Evolutionary conservation across 164 flowering plant genomes (phyloP).

Genomic region (Pachysandra terminalis): DNA sequence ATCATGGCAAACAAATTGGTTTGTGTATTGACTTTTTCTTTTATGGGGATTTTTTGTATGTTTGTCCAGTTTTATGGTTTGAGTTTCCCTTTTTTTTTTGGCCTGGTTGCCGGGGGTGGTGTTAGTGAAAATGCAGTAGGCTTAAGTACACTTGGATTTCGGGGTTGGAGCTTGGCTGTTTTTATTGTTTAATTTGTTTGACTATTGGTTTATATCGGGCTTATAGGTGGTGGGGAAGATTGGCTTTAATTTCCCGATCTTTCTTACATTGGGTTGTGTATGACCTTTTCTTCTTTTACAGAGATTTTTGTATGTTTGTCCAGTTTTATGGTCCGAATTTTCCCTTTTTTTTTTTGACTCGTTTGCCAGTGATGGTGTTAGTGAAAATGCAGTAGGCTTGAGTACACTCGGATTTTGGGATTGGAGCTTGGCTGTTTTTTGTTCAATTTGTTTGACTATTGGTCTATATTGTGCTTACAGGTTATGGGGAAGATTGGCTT

Average conservation of each 20-base stretch:
- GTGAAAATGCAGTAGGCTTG: neutral
- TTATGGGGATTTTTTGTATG: neutral
- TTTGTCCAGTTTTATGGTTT: neutral
- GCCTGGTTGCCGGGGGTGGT: too few relatives aligned
- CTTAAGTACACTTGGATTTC: neutral
- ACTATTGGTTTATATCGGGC: constrained; percentile 1
- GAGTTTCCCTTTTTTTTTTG: too few relatives aligned
- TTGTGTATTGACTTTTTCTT: constrained; percentile 6
- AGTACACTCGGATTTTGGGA: neutral
- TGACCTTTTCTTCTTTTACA: too few relatives aligned
- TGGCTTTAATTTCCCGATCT: too few relatives aligned
- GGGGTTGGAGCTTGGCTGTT: neutral
- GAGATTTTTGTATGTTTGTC: too few relatives aligned
- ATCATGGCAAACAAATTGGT: constrained; percentile 82
- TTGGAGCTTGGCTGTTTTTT: neutral
- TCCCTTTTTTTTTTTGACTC: neutral
- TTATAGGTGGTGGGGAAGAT: too few relatives aligned
- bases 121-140: too few relatives aligned
- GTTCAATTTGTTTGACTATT: neutral
- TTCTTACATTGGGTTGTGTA: too few relatives aligned
- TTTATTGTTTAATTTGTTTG: neutral
- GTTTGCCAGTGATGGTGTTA: neutral
- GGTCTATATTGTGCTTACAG: constrained; percentile 28
- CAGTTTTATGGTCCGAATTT: too few relatives aligned
- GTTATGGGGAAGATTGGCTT: constrained; percentile 87